Evolutionary conservation across 148 eudicot genomes (phyloP).

Genomic region (Camellia sinensis): DNA sequence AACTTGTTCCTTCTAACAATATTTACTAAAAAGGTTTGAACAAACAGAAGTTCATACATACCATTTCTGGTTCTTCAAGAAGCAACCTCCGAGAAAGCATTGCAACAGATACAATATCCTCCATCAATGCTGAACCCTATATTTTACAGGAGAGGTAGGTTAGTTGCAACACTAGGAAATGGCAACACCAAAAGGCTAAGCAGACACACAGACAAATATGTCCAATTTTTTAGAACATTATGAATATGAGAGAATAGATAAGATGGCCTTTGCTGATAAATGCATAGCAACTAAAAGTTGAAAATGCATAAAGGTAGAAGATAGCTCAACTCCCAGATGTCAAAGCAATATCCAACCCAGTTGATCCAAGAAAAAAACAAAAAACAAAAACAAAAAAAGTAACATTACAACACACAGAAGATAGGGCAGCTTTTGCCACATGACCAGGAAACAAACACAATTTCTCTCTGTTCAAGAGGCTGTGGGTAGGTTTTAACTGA

Average conservation of each 20-base stretch:
- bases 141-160: constrained; percentile 8
- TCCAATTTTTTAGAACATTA: not conserved
- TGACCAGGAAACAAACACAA: constrained; percentile 12
- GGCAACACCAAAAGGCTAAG: constrained; percentile 6
- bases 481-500: not conserved
- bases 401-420: not conserved
- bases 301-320: not conserved
- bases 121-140: constrained; percentile 73
- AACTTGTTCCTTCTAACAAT: not conserved
- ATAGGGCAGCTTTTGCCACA: not conserved
- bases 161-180: constrained; percentile 9
- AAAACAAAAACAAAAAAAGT: no score
- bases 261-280: not conserved
- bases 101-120: constrained; percentile 59
- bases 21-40: not conserved
- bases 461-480: not conserved
- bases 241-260: not conserved
- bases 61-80: constrained; percentile 75
- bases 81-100: constrained; percentile 89
- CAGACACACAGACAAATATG: constrained; percentile 6
- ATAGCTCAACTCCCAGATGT: constrained; percentile 1
- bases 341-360: constrained; percentile 4
- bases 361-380: not conserved
- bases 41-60: constrained; percentile 25
- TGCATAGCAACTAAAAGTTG: not conserved